A percentile compares a stretch with the other conserved stretches of the same genome.
Evolutionary conservation across 2,329 filamentous ascomycete genomes (phyloP).

Genomic region (Pseudogymnoascus destructans): DNA sequence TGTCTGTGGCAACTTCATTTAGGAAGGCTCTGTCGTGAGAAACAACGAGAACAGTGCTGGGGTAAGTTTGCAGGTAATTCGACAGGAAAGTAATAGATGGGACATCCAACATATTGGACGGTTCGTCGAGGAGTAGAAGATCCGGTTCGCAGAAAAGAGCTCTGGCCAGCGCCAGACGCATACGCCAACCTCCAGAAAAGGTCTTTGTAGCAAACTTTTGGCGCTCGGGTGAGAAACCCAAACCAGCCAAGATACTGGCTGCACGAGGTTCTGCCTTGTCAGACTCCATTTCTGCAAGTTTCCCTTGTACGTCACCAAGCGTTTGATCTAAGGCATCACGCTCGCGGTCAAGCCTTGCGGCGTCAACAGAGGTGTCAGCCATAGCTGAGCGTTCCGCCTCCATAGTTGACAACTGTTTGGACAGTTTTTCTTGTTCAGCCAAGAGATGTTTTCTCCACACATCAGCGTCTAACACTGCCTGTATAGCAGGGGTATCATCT

Average conservation of each 20-base stretch:
- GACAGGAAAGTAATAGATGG: conserved; percentile 98
- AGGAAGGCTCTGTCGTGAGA: conserved; percentile 98
- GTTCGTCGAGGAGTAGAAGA: conserved; percentile 90
- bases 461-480: conserved; percentile 92
- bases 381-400: conserved; percentile 65
- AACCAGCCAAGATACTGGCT: conserved; percentile 88
- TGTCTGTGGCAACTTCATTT: conserved; percentile 98
- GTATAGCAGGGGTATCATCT: conserved; percentile 87
- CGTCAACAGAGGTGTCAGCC: conserved; percentile 87
- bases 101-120: conserved; percentile 99
- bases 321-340: conserved; percentile 84
- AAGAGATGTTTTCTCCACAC: conserved; percentile 96
- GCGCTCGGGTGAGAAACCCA: conserved; percentile 87
- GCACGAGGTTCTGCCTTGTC: conserved; percentile 95
- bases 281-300: conserved; percentile 96
- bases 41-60: conserved; percentile 88
- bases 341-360: conserved; percentile 70
- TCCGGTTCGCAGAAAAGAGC: conserved; percentile 97
- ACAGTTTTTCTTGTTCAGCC: conserved; percentile 78
- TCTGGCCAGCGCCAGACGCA: conserved; percentile 88
- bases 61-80: conserved; percentile 86
- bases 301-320: conserved; percentile 78
- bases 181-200: conserved; percentile 98
- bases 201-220: conserved; percentile 92
- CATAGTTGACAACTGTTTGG: conserved; percentile 57